Conservation (phyloP, 257 asterid species). For the Pogostemon cablin region DNA sequence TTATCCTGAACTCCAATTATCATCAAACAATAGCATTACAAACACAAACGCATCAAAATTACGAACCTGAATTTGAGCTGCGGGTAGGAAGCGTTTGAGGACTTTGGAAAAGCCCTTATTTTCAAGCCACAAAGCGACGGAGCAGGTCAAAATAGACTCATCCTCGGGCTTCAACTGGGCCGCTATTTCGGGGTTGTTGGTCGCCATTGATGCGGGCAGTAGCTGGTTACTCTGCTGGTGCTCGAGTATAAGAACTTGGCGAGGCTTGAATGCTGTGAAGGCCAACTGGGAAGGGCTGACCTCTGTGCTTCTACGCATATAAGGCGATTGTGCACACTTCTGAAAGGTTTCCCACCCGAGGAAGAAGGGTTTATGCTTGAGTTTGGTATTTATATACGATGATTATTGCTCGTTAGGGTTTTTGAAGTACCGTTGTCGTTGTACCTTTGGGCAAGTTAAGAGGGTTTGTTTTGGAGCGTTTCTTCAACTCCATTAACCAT, state of each 20-base stretch:
- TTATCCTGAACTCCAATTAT: background rate
- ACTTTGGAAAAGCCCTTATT: conserved; percentile 52
- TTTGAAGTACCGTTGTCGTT: no score
- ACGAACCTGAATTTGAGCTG: conserved; percentile 53
- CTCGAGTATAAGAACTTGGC: conserved; percentile 51
- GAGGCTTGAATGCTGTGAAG: conserved; percentile 49
- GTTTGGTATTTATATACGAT: background rate
- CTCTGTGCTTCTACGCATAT: conserved; percentile 43
- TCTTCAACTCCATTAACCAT: no score
- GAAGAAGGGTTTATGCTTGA: conserved; percentile 19
- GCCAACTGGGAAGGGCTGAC: conserved; percentile 40
- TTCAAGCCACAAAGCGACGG: conserved; percentile 56
- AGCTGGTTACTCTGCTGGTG: conserved; percentile 34
- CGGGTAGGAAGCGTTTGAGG: conserved; percentile 52
- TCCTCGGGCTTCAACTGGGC: conserved; percentile 41
- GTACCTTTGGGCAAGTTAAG: no score
- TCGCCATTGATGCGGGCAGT: conserved; percentile 36
- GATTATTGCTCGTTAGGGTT: background rate
- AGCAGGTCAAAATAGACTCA: conserved; percentile 40
- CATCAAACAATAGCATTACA: background rate
- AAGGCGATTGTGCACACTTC: background rate
- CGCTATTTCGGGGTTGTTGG: background rate
- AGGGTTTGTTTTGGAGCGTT: no score
- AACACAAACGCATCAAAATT: background rate
- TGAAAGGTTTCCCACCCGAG: no score